Conservation (phyloP, 192 early-diverging fungal genomes). For the Coemansia sp. region DNA sequence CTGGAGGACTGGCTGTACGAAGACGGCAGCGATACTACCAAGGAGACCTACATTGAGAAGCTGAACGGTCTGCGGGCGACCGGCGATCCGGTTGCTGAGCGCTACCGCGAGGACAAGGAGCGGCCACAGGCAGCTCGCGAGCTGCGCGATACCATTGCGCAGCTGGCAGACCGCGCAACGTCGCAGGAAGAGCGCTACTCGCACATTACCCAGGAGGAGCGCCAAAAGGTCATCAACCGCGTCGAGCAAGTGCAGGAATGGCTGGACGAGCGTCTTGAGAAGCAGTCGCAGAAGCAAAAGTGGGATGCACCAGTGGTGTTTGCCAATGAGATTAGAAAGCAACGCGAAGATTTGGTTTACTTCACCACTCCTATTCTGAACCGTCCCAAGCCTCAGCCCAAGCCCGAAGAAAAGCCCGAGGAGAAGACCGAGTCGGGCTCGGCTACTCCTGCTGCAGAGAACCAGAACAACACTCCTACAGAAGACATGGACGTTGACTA, state of each 20-base stretch:
- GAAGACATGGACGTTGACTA: conserved; percentile 72
- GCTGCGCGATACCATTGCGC: conserved; percentile 76
- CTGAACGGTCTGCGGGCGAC: conserved; percentile 72
- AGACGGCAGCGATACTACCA: conserved; percentile 89
- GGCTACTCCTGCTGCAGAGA: conserved; percentile 21
- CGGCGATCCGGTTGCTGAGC: conserved; percentile 77
- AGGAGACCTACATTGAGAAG: conserved; percentile 84
- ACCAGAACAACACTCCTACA: conserved; percentile 46
- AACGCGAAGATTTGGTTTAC: conserved; percentile 67
- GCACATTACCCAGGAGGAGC: conserved; percentile 84
- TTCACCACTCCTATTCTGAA: conserved; percentile 78
- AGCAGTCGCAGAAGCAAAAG: conserved; percentile 74
- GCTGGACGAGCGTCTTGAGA: conserved; percentile 78
- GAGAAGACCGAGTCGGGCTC: conserved; percentile 14
- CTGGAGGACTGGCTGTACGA: conserved; percentile 98
- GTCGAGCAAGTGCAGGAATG: conserved; percentile 75
- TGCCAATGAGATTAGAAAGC: conserved; percentile 67
- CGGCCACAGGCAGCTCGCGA: conserved; percentile 78
- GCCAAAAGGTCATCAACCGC: conserved; percentile 77
- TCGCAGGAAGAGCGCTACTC: conserved; percentile 80
- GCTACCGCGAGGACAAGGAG: conserved; percentile 81
- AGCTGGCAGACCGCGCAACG: conserved; percentile 67
- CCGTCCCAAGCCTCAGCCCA: conserved; percentile 86
- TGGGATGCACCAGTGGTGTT: conserved; percentile 70
- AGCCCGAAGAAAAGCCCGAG: conserved; percentile 53